Evolutionary conservation across 2,329 filamentous ascomycete genomes (phyloP).

Genomic region (Colletotrichum magnum): DNA sequence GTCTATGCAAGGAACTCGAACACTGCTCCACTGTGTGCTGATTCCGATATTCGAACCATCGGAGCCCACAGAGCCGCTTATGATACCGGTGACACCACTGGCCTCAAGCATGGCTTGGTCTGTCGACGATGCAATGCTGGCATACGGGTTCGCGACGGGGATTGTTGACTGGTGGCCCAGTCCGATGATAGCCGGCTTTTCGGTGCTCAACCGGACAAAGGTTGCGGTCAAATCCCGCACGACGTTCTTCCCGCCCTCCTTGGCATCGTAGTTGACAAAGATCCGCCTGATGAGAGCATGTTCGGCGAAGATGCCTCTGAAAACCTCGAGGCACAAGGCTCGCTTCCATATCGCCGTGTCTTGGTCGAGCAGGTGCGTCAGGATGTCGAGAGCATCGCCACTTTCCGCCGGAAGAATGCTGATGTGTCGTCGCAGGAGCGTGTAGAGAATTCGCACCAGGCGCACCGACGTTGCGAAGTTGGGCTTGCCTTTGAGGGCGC

Average conservation of each 20-base stretch:
- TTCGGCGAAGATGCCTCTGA: constrained; percentile 88
- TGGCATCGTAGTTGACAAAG: constrained; percentile 83
- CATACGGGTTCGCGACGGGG: constrained; percentile 73
- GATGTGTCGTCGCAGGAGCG: constrained; percentile 84
- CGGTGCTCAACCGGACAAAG: constrained; percentile 92
- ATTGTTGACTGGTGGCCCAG: constrained; percentile 90
- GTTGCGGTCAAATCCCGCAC: constrained; percentile 86
- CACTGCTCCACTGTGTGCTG: constrained; percentile 90
- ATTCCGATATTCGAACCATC: constrained; percentile 82
- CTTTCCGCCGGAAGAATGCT: constrained; percentile 82
- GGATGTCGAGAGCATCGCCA: constrained; percentile 83
- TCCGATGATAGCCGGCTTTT: constrained; percentile 91
- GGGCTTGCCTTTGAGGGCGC: constrained; percentile 81
- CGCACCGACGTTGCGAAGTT: constrained; percentile 88
- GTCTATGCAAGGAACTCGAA: constrained; percentile 91
- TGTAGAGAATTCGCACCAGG: constrained; percentile 85
- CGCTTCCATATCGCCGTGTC: constrained; percentile 90
- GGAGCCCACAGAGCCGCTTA: constrained; percentile 78
- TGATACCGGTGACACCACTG: constrained; percentile 88
- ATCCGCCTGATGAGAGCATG: constrained; percentile 83
- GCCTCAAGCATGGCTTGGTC: constrained; percentile 93
- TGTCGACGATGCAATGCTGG: constrained; percentile 69
- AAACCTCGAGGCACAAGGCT: constrained; percentile 90
- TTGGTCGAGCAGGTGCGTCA: constrained; percentile 90
- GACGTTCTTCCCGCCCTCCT: constrained; percentile 80